Evolutionary conservation across 2,329 filamentous ascomycete genomes (phyloP), one percentile per base, ranked within the genome.

Genomic region (Sodiomyces alkalinus): DNA sequence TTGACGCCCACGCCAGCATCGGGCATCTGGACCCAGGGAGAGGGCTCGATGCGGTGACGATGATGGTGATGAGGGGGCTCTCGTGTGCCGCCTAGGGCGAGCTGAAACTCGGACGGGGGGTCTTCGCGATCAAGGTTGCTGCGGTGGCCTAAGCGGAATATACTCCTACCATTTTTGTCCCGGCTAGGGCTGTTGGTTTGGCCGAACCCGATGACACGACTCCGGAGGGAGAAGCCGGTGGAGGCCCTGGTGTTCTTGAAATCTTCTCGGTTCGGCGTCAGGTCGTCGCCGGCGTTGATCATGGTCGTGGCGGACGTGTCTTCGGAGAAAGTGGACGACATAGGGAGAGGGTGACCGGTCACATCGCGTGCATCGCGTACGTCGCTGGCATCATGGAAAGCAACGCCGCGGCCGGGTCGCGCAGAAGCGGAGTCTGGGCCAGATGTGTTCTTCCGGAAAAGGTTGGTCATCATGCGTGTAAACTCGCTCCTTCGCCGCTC

Each of bases 1-100:
- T 86, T 87, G 48, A 80, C 64, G 7, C 80, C 80, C 12, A 74
- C 78, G 9, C 80, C 80, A 14, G 67, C 66, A 29, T 74, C 72
- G 2, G 80, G 77, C 2, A 72, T 63, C 18, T 76, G 60, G 2
- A 63, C 60, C 67, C 68, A 74, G 2, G 65, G 59, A 19, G 64
- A 49, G 12, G 62, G 56, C 34, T 65, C 53, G 23, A 60, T 44
- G 20, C 51, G 57, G 10, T 45, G 33, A 13, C 42, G 38, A 16
- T 46, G 39, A 20, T 43, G 34, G 27, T 27, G 32, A 23, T 28
- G 19, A 35, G 35, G 22, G 22, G 33, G 28, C 17, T 34, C 33
- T n/a, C n/a, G n/a, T n/a, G n/a, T n/a, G n/a, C n/a, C n/a, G n/a
- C n/a, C n/a, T n/a, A n/a, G n/a, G n/a, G n/a, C n/a, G 30, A 38